Percentiles rank a stretch among this genome's conserved stretches.
Evolutionary conservation across 352 stramenopile genomes (phyloP).

Genomic region (Globisporangium cederbergense): DNA sequence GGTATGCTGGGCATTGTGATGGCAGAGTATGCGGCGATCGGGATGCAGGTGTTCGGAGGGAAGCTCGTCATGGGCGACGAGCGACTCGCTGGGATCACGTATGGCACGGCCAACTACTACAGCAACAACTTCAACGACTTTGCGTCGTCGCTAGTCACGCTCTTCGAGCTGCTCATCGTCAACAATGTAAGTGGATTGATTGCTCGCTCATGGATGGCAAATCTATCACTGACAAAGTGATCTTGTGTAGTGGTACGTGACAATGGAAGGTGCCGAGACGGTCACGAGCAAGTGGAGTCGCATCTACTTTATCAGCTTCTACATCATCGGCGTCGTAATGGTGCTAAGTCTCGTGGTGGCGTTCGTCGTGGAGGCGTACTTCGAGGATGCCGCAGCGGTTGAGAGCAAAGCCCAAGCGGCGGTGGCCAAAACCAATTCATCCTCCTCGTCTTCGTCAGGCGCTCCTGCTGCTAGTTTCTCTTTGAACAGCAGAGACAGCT

Average conservation of each 20-base stretch:
- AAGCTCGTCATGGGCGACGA: conserved; percentile 41
- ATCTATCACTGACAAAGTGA: no score
- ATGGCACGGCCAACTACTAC: conserved; percentile 49
- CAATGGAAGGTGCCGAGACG: conserved; percentile 54
- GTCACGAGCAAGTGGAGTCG: conserved; percentile 54
- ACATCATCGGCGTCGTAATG: conserved; percentile 67
- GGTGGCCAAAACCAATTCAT: background rate
- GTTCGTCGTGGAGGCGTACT: conserved; percentile 62
- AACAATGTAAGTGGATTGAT: conserved; percentile 53
- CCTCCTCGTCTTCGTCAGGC: background rate
- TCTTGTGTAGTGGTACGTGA: conserved; percentile 45
- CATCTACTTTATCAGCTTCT: conserved; percentile 73
- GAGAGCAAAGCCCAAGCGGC: conserved; percentile 13
- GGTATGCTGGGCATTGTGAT: conserved; percentile 63
- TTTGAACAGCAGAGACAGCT: background rate
- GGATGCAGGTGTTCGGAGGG: conserved; percentile 61
- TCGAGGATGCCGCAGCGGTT: conserved; percentile 24
- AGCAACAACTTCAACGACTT: conserved; percentile 84
- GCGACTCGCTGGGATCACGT: conserved; percentile 33
- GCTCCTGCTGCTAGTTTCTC: conserved; percentile 2
- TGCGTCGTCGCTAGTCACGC: conserved; percentile 43
- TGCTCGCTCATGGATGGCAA: no score
- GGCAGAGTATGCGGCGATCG: conserved; percentile 54
- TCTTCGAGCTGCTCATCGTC: conserved; percentile 77
- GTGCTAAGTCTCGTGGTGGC: conserved; percentile 72